phyloP scores from a whole-genome alignment of 306 rosid genomes.

The Cucumis melo region DNA sequence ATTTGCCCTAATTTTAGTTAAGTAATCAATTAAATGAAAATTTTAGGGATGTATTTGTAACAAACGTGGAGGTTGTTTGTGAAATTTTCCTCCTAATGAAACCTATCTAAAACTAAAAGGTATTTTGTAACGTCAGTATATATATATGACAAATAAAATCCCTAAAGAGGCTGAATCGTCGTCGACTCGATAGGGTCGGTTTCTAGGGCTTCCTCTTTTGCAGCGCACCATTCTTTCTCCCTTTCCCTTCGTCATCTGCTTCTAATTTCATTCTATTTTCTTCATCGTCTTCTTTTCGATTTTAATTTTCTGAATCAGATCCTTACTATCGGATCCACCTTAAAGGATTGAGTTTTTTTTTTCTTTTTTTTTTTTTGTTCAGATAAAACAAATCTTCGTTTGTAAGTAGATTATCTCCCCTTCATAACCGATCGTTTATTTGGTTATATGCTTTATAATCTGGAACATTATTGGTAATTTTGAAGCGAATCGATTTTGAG shows the following conservation, averaged over 20 bases:
- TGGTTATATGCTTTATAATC: neutral
- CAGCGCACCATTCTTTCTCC: neutral
- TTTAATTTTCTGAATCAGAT: neutral
- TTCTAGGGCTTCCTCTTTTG: neutral
- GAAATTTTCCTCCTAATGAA: too few relatives aligned
- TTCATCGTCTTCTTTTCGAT: neutral
- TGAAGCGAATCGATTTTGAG: constrained; percentile 4
- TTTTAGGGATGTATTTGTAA: too few relatives aligned
- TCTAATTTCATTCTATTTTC: neutral
- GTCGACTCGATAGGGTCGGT: neutral
- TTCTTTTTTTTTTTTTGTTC: too few relatives aligned
- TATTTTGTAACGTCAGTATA: too few relatives aligned
- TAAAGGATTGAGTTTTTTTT: neutral
- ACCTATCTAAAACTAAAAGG: too few relatives aligned
- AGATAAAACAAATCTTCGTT: constrained; percentile 1
- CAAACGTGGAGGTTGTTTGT: too few relatives aligned
- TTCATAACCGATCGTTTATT: neutral
- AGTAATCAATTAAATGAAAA: too few relatives aligned
- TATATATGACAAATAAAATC: neutral
- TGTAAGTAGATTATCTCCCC: neutral
- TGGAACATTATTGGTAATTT: neutral
- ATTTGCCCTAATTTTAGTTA: too few relatives aligned
- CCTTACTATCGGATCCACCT: neutral
- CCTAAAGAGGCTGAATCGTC: neutral
- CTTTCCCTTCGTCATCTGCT: neutral